These are phyloP conservation scores for Sclerotinia minor DNA, from an alignment of 2,329 filamentous ascomycete species.

Conservation along the genomic window DNA sequence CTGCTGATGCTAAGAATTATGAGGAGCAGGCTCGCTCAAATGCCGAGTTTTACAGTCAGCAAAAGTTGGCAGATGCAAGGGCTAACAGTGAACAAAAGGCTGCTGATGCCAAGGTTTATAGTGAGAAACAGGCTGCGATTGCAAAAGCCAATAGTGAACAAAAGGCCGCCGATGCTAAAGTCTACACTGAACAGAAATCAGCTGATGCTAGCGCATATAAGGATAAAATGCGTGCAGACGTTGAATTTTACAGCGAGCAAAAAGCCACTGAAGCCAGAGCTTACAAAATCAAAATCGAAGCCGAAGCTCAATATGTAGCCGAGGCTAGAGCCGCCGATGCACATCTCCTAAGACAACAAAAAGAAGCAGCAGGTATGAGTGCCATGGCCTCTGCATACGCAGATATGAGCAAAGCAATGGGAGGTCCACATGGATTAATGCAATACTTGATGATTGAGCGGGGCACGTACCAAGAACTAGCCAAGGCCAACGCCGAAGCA, in stretches of 20 bases:
- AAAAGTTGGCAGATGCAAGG: conserved; percentile 4
- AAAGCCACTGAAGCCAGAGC: conserved; percentile 55
- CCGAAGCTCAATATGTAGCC: conserved; percentile 46
- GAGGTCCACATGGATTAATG: conserved; percentile 74
- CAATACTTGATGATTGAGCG: conserved; percentile 88
- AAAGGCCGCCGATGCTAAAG: conserved; percentile 61
- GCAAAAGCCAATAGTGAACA: conserved; percentile 12
- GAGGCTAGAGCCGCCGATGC: conserved; percentile 56
- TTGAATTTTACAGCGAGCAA: conserved; percentile 47
- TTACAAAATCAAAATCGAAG: conserved; percentile 48
- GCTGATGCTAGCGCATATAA: conserved; percentile 55
- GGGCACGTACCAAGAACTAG: conserved; percentile 74
- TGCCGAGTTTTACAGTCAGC: conserved; percentile 45
- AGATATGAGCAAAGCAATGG: conserved; percentile 69
- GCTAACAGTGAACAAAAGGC: conserved; percentile 48
- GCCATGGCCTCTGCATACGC: conserved; percentile 82
- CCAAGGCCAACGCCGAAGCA: conserved; percentile 73
- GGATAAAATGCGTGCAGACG: conserved; percentile 6
- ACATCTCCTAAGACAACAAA: conserved; percentile 59
- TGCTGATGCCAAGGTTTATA: conserved; percentile 66
- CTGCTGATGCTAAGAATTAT: conserved; percentile 65
- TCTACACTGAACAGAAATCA: conserved; percentile 47
- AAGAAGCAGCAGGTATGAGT: conserved; percentile 73
- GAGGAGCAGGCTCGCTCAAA: conserved; percentile 60
- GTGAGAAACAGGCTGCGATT: conserved; percentile 49